Evolutionary conservation across 2,329 filamentous ascomycete species (phyloP).

Genomic region (Colletotrichum sp.): DNA sequence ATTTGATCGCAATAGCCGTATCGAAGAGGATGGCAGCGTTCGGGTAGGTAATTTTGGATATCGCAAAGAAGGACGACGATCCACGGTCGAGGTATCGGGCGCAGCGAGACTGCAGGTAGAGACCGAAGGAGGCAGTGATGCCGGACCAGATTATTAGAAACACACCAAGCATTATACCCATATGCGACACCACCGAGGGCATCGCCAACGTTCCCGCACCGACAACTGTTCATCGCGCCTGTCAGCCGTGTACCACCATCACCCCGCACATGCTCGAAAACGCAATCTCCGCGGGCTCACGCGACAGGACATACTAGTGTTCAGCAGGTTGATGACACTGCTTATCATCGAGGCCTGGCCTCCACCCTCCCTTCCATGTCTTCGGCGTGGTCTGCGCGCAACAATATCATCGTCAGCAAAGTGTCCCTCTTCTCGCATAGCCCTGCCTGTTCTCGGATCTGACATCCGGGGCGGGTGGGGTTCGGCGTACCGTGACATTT

Average conservation of each 20-base stretch:
- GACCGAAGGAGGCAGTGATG: slow-evolving; percentile 84
- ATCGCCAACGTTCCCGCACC: slow-evolving; percentile 93
- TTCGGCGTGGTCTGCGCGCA: slow-evolving; percentile 55
- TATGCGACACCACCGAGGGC: slow-evolving; percentile 94
- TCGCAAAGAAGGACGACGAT: slow-evolving; percentile 89
- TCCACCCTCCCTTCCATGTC: slow-evolving; percentile 75
- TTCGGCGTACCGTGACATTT: slow-evolving; percentile 21
- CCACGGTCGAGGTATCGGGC: slow-evolving; percentile 92
- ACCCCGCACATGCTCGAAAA: not conserved
- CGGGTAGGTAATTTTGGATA: slow-evolving; percentile 95
- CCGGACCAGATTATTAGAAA: slow-evolving; percentile 92
- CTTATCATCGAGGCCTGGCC: slow-evolving; percentile 89
- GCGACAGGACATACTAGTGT: slow-evolving; percentile 77
- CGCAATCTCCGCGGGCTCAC: not conserved
- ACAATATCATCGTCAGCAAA: not conserved
- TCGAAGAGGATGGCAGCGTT: slow-evolving; percentile 96
- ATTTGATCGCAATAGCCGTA: slow-evolving; percentile 94
- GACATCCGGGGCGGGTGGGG: not conserved
- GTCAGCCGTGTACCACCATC: not conserved
- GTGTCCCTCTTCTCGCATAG: not conserved
- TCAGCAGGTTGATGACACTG: slow-evolving; percentile 93
- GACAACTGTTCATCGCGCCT: slow-evolving; percentile 66
- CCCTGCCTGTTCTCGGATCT: not conserved
- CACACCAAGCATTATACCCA: slow-evolving; percentile 87
- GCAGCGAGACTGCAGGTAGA: slow-evolving; percentile 94